A percentile compares a stretch with the other conserved stretches of the same genome.
Evolutionary conservation across 345 rosid genomes (phyloP).

Genomic region (Heritiera littoralis): DNA sequence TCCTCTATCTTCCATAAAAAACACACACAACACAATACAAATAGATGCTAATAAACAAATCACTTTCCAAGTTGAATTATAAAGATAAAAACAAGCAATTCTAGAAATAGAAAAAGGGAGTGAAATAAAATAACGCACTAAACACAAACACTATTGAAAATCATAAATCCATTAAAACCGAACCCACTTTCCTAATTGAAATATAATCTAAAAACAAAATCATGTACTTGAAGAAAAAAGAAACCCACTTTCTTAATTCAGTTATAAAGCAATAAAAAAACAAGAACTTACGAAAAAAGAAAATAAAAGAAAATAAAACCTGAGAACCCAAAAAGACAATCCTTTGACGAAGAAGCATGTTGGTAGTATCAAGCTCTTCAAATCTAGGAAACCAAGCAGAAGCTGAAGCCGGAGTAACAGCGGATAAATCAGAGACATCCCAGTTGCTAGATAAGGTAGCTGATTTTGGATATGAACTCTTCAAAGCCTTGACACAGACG

Average conservation of each 20-base stretch:
- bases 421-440: conserved; percentile 51
- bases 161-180: not conserved
- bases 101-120: not conserved
- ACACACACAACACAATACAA: too few relatives aligned
- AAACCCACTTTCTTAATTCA: not conserved
- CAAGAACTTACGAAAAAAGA: not conserved
- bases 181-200: not conserved
- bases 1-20: not conserved
- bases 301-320: conserved; percentile 34
- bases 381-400: conserved; percentile 64
- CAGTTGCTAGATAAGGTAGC: conserved; percentile 64
- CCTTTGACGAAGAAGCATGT: conserved; percentile 94
- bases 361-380: conserved; percentile 82
- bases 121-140: not conserved
- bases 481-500: conserved; percentile 42
- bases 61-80: not conserved
- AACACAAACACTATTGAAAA: not conserved
- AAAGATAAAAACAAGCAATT: not conserved
- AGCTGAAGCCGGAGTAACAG: conserved; percentile 32
- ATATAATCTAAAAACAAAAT: not conserved
- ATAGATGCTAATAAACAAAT: not conserved
- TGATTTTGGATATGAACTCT: conserved; percentile 33
- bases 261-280: not conserved
- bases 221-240: not conserved
- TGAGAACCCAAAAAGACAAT: conserved; percentile 81